Conservation (phyloP, 305 asterid species). For the Fraxinus sp. region DNA sequence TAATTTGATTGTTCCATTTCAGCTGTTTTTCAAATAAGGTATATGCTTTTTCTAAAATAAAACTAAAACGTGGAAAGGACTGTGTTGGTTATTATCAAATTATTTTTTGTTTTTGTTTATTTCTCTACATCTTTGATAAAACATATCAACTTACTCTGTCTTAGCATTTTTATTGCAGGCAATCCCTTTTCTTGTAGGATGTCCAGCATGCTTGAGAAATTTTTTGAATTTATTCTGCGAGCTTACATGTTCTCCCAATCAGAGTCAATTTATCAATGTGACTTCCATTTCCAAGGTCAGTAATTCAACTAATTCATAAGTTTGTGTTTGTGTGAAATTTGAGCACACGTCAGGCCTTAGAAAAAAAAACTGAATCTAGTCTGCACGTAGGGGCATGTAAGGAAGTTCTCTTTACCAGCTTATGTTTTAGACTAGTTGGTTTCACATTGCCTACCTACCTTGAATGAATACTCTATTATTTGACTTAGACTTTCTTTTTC, state of each 20-base stretch:
- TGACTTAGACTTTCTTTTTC: neutral
- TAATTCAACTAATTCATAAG: constrained; percentile 10
- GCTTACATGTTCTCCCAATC: constrained; percentile 96
- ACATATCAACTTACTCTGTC: constrained; percentile 25
- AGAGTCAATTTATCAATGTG: constrained; percentile 94
- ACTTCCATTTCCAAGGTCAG: constrained; percentile 75
- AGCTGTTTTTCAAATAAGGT: neutral
- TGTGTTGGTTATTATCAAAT: neutral
- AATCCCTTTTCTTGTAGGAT: constrained; percentile 95
- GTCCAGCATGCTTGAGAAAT: constrained; percentile 99
- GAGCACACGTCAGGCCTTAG: neutral
- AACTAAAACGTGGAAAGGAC: neutral
- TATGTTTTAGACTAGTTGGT: neutral
- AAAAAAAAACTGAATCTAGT: neutral
- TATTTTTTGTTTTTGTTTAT: neutral
- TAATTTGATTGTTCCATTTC: neutral
- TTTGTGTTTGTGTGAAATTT: neutral
- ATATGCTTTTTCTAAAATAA: neutral
- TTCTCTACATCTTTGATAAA: neutral
- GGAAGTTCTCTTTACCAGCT: neutral
- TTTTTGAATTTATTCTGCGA: constrained; percentile 97
- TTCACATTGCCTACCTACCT: neutral
- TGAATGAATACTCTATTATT: neutral
- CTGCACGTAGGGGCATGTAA: neutral
- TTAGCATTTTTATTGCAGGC: constrained; percentile 70